phyloP scores from a whole-genome alignment of 495 filamentous ascomycete genomes.

The Aspergillus carlsbadensis region DNA sequence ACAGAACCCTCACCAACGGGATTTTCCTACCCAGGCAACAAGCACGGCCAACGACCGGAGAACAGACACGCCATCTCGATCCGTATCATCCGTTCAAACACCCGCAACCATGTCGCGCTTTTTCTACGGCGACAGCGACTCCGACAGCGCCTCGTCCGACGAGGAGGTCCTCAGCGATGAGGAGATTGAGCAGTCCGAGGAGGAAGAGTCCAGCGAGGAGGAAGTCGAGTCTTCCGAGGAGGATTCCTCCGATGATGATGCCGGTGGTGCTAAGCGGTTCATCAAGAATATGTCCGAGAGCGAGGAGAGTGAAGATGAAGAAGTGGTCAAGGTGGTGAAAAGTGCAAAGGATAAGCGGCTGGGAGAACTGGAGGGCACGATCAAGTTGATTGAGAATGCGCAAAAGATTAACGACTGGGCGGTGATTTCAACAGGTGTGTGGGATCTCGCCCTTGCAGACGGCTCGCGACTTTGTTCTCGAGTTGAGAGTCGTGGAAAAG shows the following conservation, averaged over 20 bases:
- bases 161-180: slow-evolving; percentile 83
- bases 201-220: slow-evolving; percentile 73
- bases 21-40: slow-evolving; percentile 26
- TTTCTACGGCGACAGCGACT: slow-evolving; percentile 79
- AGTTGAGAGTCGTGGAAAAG: not conserved
- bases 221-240: slow-evolving; percentile 52
- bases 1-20: slow-evolving; percentile 37
- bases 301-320: slow-evolving; percentile 82
- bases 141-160: slow-evolving; percentile 80
- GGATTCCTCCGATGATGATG: slow-evolving; percentile 60
- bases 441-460: not conserved
- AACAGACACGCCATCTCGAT: slow-evolving; percentile 9
- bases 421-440: slow-evolving; percentile 81
- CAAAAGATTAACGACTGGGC: slow-evolving; percentile 97
- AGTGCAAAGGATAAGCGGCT: slow-evolving; percentile 96
- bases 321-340: slow-evolving; percentile 79
- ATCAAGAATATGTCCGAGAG: slow-evolving; percentile 73
- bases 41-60: slow-evolving; percentile 12
- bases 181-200: slow-evolving; percentile 47
- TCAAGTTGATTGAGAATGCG: slow-evolving; percentile 90
- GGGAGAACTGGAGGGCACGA: slow-evolving; percentile 87
- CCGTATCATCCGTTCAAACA: slow-evolving; percentile 16
- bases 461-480: slow-evolving; percentile 11
- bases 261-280: slow-evolving; percentile 76
- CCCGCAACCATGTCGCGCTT: slow-evolving; percentile 73